These are phyloP conservation scores for Tetrastigma voinierianum DNA, from an alignment of 164 flowering plant genomes.

Conservation along the genomic window DNA sequence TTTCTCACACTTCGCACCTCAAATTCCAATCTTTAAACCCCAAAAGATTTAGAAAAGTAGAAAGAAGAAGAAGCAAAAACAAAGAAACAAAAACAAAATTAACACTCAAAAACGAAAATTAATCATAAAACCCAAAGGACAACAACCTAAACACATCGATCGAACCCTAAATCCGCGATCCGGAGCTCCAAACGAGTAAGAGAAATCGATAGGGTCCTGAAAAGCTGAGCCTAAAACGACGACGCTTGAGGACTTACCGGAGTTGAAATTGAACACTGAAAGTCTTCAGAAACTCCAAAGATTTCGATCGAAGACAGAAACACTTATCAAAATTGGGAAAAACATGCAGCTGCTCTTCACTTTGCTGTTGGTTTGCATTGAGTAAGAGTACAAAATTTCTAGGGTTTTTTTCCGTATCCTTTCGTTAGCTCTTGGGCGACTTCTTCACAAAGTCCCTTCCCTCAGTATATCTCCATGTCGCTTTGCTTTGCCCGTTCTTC, in stretches of 20 bases:
- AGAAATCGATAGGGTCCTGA: constrained; percentile 1
- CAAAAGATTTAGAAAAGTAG: background rate
- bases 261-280: constrained; percentile 1
- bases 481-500: constrained; percentile 22
- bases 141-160: constrained; percentile 14
- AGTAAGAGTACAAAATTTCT: background rate
- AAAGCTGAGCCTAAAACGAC: background rate
- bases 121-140: background rate
- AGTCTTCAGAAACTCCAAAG: background rate
- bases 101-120: background rate
- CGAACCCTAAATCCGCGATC: constrained; percentile 14
- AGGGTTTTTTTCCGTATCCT: background rate
- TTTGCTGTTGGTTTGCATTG: no score
- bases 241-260: constrained; percentile 12
- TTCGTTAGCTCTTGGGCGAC: background rate
- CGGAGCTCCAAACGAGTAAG: constrained; percentile 1
- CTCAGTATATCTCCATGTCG: constrained; percentile 7
- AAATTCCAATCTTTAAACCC: constrained; percentile 8
- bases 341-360: no score
- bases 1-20: background rate
- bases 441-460: background rate
- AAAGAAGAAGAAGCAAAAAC: no score
- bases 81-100: background rate
- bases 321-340: background rate
- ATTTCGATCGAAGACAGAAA: background rate